Conservation (phyloP, 202 grass and related monocot genomes). For the Brachypodium distachyon region DNA sequence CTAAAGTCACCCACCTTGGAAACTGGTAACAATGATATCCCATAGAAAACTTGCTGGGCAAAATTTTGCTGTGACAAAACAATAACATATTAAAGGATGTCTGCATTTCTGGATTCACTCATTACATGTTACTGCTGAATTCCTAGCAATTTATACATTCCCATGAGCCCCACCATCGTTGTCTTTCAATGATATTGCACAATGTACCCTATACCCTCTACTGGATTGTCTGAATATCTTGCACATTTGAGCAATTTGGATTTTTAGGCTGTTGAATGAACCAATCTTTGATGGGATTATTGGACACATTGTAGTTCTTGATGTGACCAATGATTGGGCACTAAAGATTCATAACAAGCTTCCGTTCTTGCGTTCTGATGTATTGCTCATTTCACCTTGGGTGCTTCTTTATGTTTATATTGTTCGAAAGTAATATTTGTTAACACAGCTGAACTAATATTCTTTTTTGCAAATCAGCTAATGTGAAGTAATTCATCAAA, state of each 20-base stretch:
- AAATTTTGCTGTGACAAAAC: background rate
- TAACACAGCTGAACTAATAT: background rate
- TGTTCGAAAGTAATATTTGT: background rate
- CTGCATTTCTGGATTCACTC: background rate
- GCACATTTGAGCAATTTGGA: background rate
- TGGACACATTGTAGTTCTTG: background rate
- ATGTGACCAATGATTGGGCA: background rate
- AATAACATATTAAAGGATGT: background rate
- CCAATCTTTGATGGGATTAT: background rate
- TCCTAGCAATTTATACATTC: background rate
- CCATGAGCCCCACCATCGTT: background rate
- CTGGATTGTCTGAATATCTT: background rate
- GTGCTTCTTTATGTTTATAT: background rate
- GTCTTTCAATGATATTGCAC: background rate
- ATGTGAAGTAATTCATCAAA: background rate
- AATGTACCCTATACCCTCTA: background rate
- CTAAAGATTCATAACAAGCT: background rate
- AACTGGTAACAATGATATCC: constrained; percentile 42
- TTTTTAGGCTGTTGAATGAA: background rate
- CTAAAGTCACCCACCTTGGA: constrained; percentile 66
- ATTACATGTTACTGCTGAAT: background rate
- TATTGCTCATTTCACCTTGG: background rate
- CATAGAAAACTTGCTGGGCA: background rate
- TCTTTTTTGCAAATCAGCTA: background rate
- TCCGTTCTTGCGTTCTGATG: background rate